Conservation (phyloP, 768 basidiomycete genomes). For the Suillus brevipes region DNA sequence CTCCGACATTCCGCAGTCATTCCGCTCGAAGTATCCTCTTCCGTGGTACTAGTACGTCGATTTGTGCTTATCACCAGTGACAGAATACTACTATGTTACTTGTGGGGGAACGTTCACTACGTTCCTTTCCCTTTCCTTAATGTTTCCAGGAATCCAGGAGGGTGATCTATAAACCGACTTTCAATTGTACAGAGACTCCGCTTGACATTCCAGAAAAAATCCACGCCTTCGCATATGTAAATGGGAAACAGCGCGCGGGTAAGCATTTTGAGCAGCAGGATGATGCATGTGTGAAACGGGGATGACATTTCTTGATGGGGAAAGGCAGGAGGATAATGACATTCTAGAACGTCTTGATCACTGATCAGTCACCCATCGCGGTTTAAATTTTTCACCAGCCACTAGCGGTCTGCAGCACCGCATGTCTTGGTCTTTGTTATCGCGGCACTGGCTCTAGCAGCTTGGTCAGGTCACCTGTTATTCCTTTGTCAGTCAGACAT, state of each 20-base stretch:
- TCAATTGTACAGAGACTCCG: background rate
- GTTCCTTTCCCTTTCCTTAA: background rate
- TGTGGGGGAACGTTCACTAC: background rate
- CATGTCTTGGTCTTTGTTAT: background rate
- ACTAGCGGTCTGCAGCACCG: background rate
- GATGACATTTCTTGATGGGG: background rate
- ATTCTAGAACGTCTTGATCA: background rate
- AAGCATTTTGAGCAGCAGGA: background rate
- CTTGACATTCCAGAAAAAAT: background rate
- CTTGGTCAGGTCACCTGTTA: background rate
- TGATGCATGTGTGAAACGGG: slow-evolving; percentile 1
- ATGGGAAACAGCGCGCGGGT: too few species aligned
- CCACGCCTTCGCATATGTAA: too few species aligned
- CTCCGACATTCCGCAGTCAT: background rate
- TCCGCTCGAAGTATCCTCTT: background rate
- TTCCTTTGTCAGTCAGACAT: background rate
- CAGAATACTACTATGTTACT: background rate
- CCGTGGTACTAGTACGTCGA: background rate
- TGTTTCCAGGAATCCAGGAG: background rate
- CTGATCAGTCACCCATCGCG: background rate
- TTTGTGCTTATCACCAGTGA: background rate
- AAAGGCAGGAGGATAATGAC: background rate
- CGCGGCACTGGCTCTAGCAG: background rate
- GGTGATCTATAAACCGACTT: background rate
- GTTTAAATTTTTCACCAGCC: background rate